phyloP scores from a whole-genome alignment of 2,329 filamentous ascomycete genomes.

The Dryadomyces quercus-mongolicae region DNA sequence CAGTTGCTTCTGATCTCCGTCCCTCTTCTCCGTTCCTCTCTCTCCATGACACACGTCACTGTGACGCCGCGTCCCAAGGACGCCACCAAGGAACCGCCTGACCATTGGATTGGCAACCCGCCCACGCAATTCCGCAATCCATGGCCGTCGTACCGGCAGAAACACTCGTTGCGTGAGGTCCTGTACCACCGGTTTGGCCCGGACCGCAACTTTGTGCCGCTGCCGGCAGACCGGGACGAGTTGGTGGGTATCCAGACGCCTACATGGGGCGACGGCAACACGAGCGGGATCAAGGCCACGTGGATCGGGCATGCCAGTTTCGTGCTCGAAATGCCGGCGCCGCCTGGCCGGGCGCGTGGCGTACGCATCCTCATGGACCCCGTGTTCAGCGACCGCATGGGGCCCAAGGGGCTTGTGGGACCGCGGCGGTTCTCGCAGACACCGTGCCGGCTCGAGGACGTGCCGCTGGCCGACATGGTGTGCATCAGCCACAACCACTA shows the following conservation, averaged over 20 bases:
- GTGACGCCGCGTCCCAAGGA: not conserved
- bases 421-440: slow-evolving; percentile 38
- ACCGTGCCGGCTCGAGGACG: slow-evolving; percentile 33
- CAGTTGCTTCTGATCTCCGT: not conserved
- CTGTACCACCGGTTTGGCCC: slow-evolving; percentile 1
- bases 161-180: not conserved
- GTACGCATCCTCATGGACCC: slow-evolving; percentile 31
- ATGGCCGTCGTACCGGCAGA: slow-evolving; percentile 6
- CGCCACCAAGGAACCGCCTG: not conserved
- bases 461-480: slow-evolving; percentile 38
- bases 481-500: slow-evolving; percentile 45
- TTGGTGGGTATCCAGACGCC: slow-evolving; percentile 3
- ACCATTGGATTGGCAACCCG: slow-evolving; percentile 7
- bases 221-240: slow-evolving; percentile 2
- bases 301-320: slow-evolving; percentile 95
- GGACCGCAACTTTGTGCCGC: slow-evolving; percentile 4
- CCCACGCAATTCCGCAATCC: slow-evolving; percentile 7
- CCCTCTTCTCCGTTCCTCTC: not conserved
- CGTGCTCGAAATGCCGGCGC: slow-evolving; percentile 57
- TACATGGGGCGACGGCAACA: slow-evolving; percentile 1
- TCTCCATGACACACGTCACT: not conserved
- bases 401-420: slow-evolving; percentile 24
- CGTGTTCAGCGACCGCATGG: slow-evolving; percentile 35
- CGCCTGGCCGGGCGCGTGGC: slow-evolving; percentile 25
- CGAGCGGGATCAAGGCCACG: slow-evolving; percentile 40